Base-by-base conservation (phyloP, 1,284 basidiomycete species). In the Ceratobasidium sp. region DNA sequence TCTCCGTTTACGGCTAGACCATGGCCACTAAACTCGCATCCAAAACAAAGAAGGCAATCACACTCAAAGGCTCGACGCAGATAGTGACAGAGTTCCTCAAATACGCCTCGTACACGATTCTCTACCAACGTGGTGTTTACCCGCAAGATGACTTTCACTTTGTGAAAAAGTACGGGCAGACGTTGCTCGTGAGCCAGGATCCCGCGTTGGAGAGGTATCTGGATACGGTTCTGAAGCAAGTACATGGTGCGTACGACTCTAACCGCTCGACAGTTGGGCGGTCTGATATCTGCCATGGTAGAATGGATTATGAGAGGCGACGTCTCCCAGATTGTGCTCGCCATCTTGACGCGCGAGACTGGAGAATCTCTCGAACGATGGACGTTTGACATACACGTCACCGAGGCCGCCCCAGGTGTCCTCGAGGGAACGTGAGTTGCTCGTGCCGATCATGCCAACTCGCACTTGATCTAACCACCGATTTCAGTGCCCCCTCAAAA, bases 21-120 rank as follows among this genome's bases (percentile, higher is more conserved):
- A 68, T 68, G 65, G 52, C 65, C n/a, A 68, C 65, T 20, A 68
- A 68, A 68, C 65, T 68, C 42, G 52, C 65, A 0, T 53, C 65
- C 52, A 68, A 68, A 43, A 68, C 65, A 40, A 68, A 68, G 49
- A 69, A 91, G 72, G 86, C 89, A 3, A 96, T 97, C 74, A 96
- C 94, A 0, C 89, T 99, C 78, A 96, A 98, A 77, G 97, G 97
- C 0, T 97, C 94, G 0, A 94, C 94, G 0, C 87, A 89, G 52
- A 85, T 98, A n/a, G 96, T 99, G 68, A 96, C 94, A 15, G 97
- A 99, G 77, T 98, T 99, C 84, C 98, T 99, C 85, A 96, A 96
- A 82, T 99, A 40, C 55, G 2, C 65, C 55, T 70, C 72, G 22
- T 60, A 31, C 75, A 96, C 93, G 20, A 98, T 99, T 75, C 83